Conservation (phyloP, 768 basidiomycete species). For the Leccinum barrowsii region DNA sequence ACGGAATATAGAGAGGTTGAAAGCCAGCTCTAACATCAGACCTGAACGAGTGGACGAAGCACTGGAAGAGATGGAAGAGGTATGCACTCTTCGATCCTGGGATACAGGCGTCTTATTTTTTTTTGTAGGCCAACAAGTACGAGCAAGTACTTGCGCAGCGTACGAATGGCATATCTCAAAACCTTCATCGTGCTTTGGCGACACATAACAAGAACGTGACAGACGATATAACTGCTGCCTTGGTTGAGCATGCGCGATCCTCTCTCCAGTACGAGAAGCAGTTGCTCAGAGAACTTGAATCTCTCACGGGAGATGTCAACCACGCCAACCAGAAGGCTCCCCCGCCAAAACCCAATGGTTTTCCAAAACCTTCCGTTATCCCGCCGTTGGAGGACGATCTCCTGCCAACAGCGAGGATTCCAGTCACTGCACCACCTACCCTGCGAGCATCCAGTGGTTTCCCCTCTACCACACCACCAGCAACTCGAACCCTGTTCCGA, state of each 20-base stretch:
- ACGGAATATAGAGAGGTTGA: conserved; percentile 84
- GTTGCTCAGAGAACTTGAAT: conserved; percentile 81
- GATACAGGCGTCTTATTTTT: conserved; percentile 7
- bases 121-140: conserved; percentile 77
- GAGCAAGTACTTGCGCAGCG: conserved; percentile 81
- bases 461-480: conserved; percentile 12
- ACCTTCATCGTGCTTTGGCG: conserved; percentile 82
- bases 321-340: conserved; percentile 60
- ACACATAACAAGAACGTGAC: conserved; percentile 84
- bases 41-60: conserved; percentile 88
- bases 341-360: conserved; percentile 43
- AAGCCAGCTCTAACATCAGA: conserved; percentile 80
- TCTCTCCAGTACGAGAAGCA: conserved; percentile 91
- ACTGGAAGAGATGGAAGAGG: conserved; percentile 90
- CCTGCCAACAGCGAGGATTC: conserved; percentile 24
- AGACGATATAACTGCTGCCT: conserved; percentile 84
- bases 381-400: conserved; percentile 63
- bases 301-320: conserved; percentile 71
- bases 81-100: conserved; percentile 28
- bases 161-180: conserved; percentile 92
- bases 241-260: conserved; percentile 91
- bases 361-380: conserved; percentile 58
- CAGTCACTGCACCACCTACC: conserved; percentile 22
- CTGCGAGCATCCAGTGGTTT: conserved; percentile 21
- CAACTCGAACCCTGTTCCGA: conserved; percentile 22